Evolutionary conservation across 306 rosid species (phyloP).

Genomic region (Trifolium repens): DNA sequence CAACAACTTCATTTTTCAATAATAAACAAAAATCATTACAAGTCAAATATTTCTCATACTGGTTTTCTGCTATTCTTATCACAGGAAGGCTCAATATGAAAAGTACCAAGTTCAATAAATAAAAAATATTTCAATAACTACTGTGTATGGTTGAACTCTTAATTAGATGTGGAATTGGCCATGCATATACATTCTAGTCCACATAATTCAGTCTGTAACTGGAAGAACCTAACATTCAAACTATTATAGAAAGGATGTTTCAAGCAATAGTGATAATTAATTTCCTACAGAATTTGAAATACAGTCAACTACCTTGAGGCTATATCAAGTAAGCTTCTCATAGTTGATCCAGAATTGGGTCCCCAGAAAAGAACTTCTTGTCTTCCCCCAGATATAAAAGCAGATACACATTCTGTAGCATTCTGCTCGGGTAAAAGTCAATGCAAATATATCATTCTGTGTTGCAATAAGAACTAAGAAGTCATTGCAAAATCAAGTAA

Average conservation of each 20-base stretch:
- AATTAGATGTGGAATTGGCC: not conserved
- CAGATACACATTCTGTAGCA: conserved; percentile 92
- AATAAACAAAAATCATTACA: conserved; percentile 20
- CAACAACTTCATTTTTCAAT: conserved; percentile 14
- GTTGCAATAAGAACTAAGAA: conserved; percentile 35
- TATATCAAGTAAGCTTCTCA: conserved; percentile 81
- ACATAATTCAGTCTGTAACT: conserved; percentile 4
- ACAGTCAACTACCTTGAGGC: conserved; percentile 72
- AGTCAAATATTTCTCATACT: conserved; percentile 6
- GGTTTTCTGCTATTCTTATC: conserved; percentile 23
- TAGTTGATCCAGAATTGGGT: conserved; percentile 68
- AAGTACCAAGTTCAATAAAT: conserved; percentile 23
- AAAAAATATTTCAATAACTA: not conserved
- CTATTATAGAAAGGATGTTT: conserved; percentile 26
- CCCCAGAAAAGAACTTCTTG: conserved; percentile 84
- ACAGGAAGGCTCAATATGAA: conserved; percentile 34
- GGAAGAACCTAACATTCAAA: not conserved
- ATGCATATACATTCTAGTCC: conserved; percentile 19
- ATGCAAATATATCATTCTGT: conserved; percentile 39
- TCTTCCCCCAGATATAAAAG: conserved; percentile 76
- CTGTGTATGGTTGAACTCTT: conserved; percentile 2
- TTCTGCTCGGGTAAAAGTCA: conserved; percentile 60
- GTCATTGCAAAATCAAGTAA: conserved; percentile 28
- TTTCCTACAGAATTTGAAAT: conserved; percentile 19
- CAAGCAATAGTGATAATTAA: conserved; percentile 3